phyloP scores from a whole-genome alignment of 345 rosid genomes.

The Dipteronia sinensis region DNA sequence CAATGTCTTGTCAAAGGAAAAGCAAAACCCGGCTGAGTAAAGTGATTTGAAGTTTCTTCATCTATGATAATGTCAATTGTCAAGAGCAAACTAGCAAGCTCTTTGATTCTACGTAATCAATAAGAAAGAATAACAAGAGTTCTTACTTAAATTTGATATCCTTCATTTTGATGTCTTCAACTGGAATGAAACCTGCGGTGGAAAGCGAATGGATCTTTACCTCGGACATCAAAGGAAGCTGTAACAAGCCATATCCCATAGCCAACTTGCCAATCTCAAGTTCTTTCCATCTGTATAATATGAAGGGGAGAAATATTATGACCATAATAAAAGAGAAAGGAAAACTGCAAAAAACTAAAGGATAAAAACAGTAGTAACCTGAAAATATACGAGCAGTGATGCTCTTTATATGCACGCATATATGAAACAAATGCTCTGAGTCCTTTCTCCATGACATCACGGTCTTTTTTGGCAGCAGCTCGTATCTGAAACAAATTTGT shows the following conservation, averaged over 20 bases:
- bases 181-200: constrained; percentile 53
- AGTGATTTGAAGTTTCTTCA: too few relatives aligned
- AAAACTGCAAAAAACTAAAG: neutral
- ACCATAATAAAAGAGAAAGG: neutral
- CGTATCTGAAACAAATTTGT: constrained; percentile 56
- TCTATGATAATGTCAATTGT: too few relatives aligned
- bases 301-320: neutral
- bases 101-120: too few relatives aligned
- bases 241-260: constrained; percentile 90
- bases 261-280: constrained; percentile 90
- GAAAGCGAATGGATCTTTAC: constrained; percentile 80
- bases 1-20: too few relatives aligned
- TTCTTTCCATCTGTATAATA: constrained; percentile 67
- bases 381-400: constrained; percentile 81
- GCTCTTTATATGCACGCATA: constrained; percentile 91
- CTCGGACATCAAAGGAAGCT: constrained; percentile 88
- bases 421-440: constrained; percentile 87
- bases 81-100: too few relatives aligned
- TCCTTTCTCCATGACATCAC: constrained; percentile 94
- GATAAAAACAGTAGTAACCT: constrained; percentile 40
- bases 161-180: too few relatives aligned
- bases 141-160: too few relatives aligned
- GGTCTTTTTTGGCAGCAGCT: constrained; percentile 67
- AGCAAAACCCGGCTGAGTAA: too few relatives aligned
- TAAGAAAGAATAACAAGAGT: too few relatives aligned